Conservation (phyloP, 257 asterid genomes). For the Capsicum baccatum region DNA sequence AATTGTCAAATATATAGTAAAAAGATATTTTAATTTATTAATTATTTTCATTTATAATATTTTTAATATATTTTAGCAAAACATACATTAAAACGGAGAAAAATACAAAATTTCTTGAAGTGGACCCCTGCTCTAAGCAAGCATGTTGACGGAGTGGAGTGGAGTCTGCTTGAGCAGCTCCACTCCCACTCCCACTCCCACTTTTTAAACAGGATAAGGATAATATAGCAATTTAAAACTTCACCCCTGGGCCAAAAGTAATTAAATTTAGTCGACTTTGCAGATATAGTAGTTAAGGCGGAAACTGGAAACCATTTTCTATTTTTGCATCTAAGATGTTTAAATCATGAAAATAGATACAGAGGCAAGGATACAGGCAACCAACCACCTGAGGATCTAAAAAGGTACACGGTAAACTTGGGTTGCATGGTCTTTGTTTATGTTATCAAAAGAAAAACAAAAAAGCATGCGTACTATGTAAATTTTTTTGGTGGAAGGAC, state of each 20-base stretch:
- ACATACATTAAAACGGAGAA: too few relatives aligned
- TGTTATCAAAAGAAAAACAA: not conserved
- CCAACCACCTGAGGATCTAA: not conserved
- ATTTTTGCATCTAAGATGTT: not conserved
- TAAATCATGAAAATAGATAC: not conserved
- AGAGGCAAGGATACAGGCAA: not conserved
- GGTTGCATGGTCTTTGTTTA: slow-evolving; percentile 16
- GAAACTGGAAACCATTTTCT: not conserved
- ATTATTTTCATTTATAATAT: too few relatives aligned
- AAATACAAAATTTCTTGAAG: too few relatives aligned
- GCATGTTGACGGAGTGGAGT: too few relatives aligned
- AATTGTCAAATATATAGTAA: too few relatives aligned
- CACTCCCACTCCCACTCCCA: too few relatives aligned
- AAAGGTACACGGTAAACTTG: not conserved
- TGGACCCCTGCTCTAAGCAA: too few relatives aligned
- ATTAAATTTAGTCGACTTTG: not conserved
- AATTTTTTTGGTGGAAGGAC: slow-evolving; percentile 10
- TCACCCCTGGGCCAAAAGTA: not conserved
- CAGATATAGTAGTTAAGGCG: not conserved
- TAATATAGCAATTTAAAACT: not conserved
- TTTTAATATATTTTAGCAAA: too few relatives aligned
- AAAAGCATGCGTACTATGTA: not conserved
- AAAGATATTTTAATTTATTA: too few relatives aligned
- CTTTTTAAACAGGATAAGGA: too few relatives aligned
- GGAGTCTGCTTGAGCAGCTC: too few relatives aligned